A percentile compares a stretch with the other conserved stretches of the same genome.
Evolutionary conservation across 495 filamentous ascomycete species (phyloP).

Genomic region (Aspergillus egyptiacus): DNA sequence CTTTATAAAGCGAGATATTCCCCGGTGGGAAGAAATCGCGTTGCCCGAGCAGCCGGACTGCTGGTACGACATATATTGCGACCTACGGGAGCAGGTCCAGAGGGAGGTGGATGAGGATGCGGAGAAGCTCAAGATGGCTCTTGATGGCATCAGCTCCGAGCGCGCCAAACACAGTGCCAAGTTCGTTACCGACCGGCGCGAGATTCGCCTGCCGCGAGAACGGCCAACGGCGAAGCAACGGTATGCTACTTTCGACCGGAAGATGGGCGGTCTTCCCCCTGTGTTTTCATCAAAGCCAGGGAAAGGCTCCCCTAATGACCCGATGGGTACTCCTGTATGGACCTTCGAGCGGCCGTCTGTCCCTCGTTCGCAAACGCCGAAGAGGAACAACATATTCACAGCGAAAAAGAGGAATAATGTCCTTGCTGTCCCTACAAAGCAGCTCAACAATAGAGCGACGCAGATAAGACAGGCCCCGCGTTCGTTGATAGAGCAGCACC

Average conservation of each 20-base stretch:
- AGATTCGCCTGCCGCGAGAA: slow-evolving; percentile 21
- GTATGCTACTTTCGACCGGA: slow-evolving; percentile 24
- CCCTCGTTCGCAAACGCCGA: slow-evolving; percentile 21
- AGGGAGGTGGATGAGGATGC: slow-evolving; percentile 44
- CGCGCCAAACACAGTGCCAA: slow-evolving; percentile 43
- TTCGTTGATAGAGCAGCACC: slow-evolving; percentile 40
- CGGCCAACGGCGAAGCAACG: slow-evolving; percentile 25
- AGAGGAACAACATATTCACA: slow-evolving; percentile 35
- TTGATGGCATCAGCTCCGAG: slow-evolving; percentile 46
- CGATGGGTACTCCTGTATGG: slow-evolving; percentile 13
- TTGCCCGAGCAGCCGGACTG: slow-evolving; percentile 49
- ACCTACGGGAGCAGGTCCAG: slow-evolving; percentile 39
- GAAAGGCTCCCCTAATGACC: slow-evolving; percentile 5
- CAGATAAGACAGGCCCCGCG: slow-evolving; percentile 37
- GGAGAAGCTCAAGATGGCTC: slow-evolving; percentile 40
- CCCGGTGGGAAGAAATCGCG: slow-evolving; percentile 51
- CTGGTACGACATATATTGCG: slow-evolving; percentile 62
- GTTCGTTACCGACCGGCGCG: slow-evolving; percentile 32
- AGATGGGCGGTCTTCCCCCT: slow-evolving; percentile 22
- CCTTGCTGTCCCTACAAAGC: slow-evolving; percentile 36
- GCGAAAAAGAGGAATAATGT: slow-evolving; percentile 31
- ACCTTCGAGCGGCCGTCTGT: slow-evolving; percentile 16
- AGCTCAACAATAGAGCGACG: slow-evolving; percentile 32
- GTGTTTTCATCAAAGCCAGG: slow-evolving; percentile 9
- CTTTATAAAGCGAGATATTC: slow-evolving; percentile 65